Percentiles rank a stretch among this genome's conserved stretches.
Conservation (phyloP, 164 flowering plant genomes). For the Nymphaea thermarum region DNA sequence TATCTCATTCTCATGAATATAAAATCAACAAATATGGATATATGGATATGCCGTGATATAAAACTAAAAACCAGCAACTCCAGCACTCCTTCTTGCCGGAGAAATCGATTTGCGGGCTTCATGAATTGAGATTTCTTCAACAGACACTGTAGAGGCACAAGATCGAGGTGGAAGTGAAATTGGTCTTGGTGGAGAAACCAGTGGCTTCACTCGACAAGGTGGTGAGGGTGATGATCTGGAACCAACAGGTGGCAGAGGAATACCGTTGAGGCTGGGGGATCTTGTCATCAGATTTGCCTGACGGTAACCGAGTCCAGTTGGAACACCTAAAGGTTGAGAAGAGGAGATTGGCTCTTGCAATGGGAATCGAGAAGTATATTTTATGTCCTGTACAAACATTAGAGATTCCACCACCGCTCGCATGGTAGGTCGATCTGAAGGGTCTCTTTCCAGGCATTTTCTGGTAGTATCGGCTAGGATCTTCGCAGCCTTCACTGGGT, state of each 20-base stretch:
- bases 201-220: conserved; percentile 30
- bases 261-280: conserved; percentile 76
- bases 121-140: conserved; percentile 42
- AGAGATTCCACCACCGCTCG: conserved; percentile 65
- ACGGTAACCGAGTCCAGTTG: neutral
- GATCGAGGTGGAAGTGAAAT: conserved; percentile 38
- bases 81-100: conserved; percentile 29
- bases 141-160: conserved; percentile 43
- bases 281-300: conserved; percentile 45
- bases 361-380: conserved; percentile 56
- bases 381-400: conserved; percentile 70
- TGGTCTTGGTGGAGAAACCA: conserved; percentile 32
- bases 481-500: conserved; percentile 66
- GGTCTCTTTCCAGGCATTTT: conserved; percentile 76
- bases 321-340: conserved; percentile 3
- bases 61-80: conserved; percentile 79
- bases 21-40: conserved; percentile 4
- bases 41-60: conserved; percentile 23
- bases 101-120: conserved; percentile 48
- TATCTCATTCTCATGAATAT: conserved; percentile 1
- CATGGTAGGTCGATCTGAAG: conserved; percentile 89
- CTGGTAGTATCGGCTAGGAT: conserved; percentile 71
- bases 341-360: conserved; percentile 65
- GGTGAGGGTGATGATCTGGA: conserved; percentile 53
- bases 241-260: conserved; percentile 30